A percentile compares a stretch with the other conserved stretches of the same genome.
These are phyloP conservation scores for Middelhovenomyces tepae DNA, from an alignment of 805 yeast species.

Conservation along the genomic window DNA sequence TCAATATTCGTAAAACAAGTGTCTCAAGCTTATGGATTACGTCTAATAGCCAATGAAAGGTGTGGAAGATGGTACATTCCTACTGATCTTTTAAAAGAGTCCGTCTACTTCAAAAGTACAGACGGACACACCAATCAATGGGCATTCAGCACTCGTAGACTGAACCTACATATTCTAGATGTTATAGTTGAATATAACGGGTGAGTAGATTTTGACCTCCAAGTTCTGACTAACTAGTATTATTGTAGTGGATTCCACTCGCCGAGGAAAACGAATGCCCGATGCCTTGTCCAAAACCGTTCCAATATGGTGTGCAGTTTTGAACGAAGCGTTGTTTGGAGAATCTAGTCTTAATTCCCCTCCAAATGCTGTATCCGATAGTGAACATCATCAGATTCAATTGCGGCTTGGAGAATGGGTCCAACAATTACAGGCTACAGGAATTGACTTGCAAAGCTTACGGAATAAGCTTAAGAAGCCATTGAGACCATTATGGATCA, in stretches of 20 bases:
- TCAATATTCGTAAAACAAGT: conserved; percentile 41
- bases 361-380: conserved; percentile 42
- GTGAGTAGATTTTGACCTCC: background rate
- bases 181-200: conserved; percentile 38
- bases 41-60: conserved; percentile 59
- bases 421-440: conserved; percentile 32
- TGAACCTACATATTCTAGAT: conserved; percentile 64
- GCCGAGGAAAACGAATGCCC: conserved; percentile 78
- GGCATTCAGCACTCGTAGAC: conserved; percentile 64
- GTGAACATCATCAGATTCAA: conserved; percentile 48
- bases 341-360: conserved; percentile 38
- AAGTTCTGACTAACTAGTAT: conserved; percentile 16
- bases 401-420: conserved; percentile 42
- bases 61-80: conserved; percentile 83
- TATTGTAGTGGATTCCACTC: conserved; percentile 70
- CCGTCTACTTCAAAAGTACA: conserved; percentile 78
- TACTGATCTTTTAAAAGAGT: conserved; percentile 33
- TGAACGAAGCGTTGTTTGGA: conserved; percentile 47
- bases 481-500: conserved; percentile 60
- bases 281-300: conserved; percentile 81
- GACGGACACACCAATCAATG: conserved; percentile 84
- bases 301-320: conserved; percentile 86
- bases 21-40: conserved; percentile 25
- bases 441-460: conserved; percentile 31
- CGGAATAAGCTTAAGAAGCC: conserved; percentile 36